Evolutionary conservation across 345 rosid genomes (phyloP).

Genomic region (Hevea brasiliensis): DNA sequence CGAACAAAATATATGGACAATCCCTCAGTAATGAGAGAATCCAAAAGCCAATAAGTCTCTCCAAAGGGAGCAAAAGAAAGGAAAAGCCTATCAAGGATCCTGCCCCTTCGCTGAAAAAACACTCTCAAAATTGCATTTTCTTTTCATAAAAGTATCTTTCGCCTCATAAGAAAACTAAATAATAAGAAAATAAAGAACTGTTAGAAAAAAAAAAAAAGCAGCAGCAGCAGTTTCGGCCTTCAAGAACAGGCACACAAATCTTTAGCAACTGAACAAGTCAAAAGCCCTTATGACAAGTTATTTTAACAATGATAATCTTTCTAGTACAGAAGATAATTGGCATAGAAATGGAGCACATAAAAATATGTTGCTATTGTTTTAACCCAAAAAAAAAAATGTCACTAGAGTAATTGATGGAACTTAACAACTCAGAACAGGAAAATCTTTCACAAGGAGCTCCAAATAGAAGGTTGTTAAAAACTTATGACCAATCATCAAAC

Average conservation of each 20-base stretch:
- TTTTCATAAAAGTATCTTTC: not conserved
- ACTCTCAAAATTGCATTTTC: not conserved
- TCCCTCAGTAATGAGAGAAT: too few species aligned
- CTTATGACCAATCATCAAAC: not conserved
- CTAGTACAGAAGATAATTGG: constrained; percentile 2
- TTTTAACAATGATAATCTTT: not conserved
- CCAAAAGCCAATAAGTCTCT: too few species aligned
- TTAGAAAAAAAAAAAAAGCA: not conserved
- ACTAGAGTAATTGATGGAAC: not conserved
- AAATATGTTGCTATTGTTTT: too few species aligned
- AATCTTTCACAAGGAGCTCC: constrained; percentile 8
- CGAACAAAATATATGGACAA: too few species aligned
- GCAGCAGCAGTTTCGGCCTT: not conserved
- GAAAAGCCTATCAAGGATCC: not conserved
- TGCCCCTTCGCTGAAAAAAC: too few species aligned
- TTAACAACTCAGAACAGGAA: not conserved
- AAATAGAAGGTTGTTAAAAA: not conserved
- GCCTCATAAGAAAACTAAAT: not conserved
- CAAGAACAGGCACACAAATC: not conserved
- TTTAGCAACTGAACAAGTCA: not conserved
- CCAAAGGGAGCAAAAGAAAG: too few species aligned
- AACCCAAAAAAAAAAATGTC: not conserved
- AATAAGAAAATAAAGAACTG: not conserved
- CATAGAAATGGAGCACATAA: not conserved
- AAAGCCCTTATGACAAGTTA: not conserved